Conservation (phyloP, 1,139 yeast species). For the Saccharomyces hybrid region DNA sequence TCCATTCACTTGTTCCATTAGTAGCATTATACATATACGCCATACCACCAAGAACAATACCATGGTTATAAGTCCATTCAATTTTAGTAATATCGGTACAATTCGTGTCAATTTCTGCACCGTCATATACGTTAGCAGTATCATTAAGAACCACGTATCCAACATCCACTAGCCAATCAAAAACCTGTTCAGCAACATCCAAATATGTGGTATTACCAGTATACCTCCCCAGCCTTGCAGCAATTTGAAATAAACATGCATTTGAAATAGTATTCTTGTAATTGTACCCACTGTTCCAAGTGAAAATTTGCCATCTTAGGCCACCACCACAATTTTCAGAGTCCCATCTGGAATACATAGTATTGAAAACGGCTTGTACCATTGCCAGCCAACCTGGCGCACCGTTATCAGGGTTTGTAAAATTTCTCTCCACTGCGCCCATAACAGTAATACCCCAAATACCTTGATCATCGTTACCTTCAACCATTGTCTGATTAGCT, state of each 20-base stretch:
- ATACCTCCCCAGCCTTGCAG: conserved; percentile 55
- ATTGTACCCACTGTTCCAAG: conserved; percentile 60
- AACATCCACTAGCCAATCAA: conserved; percentile 51
- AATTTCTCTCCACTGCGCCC: conserved; percentile 56
- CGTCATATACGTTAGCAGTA: conserved; percentile 44
- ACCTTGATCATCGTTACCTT: conserved; percentile 69
- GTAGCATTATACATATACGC: conserved; percentile 56
- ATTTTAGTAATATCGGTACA: conserved; percentile 42
- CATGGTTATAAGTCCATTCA: conserved; percentile 61
- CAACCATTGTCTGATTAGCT: conserved; percentile 50
- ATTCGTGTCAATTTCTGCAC: conserved; percentile 44
- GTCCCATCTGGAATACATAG: conserved; percentile 53
- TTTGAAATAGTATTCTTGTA: conserved; percentile 61
- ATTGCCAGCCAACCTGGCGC: conserved; percentile 45
- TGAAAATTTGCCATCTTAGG: conserved; percentile 63
- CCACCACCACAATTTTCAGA: conserved; percentile 49
- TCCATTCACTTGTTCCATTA: conserved; percentile 43
- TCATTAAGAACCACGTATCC: conserved; percentile 38
- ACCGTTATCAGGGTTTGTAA: conserved; percentile 36
- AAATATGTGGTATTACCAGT: conserved; percentile 47
- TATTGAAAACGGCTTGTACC: conserved; percentile 53
- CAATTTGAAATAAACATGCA: conserved; percentile 54
- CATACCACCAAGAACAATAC: conserved; percentile 49
- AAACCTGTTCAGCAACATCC: conserved; percentile 49
- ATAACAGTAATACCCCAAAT: conserved; percentile 58